A percentile compares a stretch with the other conserved stretches of the same genome.
Evolutionary conservation across 208 protist genomes (phyloP).

Genomic region (Wallacemonas sp.): DNA sequence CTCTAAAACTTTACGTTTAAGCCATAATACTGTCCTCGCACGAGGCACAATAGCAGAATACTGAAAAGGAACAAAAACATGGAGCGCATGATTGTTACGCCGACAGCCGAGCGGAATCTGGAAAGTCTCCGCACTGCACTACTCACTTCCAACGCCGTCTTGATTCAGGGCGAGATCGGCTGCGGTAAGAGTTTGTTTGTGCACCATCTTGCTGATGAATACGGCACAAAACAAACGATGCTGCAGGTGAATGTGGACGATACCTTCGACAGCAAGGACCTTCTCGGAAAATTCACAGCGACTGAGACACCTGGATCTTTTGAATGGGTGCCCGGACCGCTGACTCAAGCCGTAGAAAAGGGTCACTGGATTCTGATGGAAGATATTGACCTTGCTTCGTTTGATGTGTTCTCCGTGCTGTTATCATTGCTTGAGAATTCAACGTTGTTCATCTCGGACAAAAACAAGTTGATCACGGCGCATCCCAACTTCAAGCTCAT

Average conservation of each 20-base stretch:
- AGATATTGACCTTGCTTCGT: slow-evolving; percentile 98
- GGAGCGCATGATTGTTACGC: slow-evolving; percentile 65
- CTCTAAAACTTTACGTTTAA: background rate
- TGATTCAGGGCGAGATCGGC: slow-evolving; percentile 87
- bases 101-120: slow-evolving; percentile 62
- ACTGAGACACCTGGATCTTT: slow-evolving; percentile 98
- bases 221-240: slow-evolving; percentile 67
- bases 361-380: slow-evolving; percentile 99
- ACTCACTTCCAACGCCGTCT: slow-evolving; percentile 66
- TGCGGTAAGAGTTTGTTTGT: slow-evolving; percentile 82
- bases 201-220: slow-evolving; percentile 56
- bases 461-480: slow-evolving; percentile 90
- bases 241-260: slow-evolving; percentile 96
- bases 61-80: background rate
- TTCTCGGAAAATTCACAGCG: slow-evolving; percentile 99
- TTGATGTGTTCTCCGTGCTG: slow-evolving; percentile 98
- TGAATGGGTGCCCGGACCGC: slow-evolving; percentile 96
- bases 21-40: background rate
- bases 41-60: no score
- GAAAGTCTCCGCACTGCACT: slow-evolving; percentile 63
- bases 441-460: slow-evolving; percentile 95
- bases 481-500: slow-evolving; percentile 90
- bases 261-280: slow-evolving; percentile 98
- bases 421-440: slow-evolving; percentile 96
- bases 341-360: slow-evolving; percentile 95